Percentiles rank a stretch among this genome's conserved stretches.
Evolutionary conservation across 2,329 filamentous ascomycete genomes (phyloP).

Genomic region (Penicillium sp.): DNA sequence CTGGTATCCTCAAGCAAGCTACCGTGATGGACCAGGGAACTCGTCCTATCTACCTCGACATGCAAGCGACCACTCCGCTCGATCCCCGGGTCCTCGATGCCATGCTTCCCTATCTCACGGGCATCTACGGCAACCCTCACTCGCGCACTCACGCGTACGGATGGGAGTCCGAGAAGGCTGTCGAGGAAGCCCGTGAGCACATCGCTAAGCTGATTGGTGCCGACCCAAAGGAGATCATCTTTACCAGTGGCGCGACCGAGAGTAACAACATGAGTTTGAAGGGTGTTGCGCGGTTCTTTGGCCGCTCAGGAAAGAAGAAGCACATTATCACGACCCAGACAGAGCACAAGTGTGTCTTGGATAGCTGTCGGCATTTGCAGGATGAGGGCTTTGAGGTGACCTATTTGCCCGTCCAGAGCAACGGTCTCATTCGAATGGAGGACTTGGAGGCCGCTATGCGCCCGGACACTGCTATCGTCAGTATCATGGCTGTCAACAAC

Average conservation of each 20-base stretch:
- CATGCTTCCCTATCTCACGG: constrained; percentile 94
- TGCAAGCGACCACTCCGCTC: constrained; percentile 95
- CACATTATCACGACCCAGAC: constrained; percentile 98
- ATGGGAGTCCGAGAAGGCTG: constrained; percentile 95
- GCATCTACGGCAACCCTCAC: constrained; percentile 94
- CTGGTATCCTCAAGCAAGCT: constrained; percentile 83
- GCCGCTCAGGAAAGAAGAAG: constrained; percentile 91
- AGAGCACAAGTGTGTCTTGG: constrained; percentile 97
- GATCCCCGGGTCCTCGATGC: constrained; percentile 93
- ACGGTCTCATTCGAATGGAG: constrained; percentile 82
- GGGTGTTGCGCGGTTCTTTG: constrained; percentile 94
- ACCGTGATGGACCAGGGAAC: constrained; percentile 91
- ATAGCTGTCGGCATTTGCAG: constrained; percentile 94
- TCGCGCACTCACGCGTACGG: constrained; percentile 97
- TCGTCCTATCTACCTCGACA: constrained; percentile 94
- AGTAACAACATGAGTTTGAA: constrained; percentile 99
- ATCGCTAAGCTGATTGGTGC: constrained; percentile 88
- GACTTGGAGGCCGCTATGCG: constrained; percentile 86
- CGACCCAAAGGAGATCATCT: constrained; percentile 97
- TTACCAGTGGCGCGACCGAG: constrained; percentile 96
- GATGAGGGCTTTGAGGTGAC: constrained; percentile 96
- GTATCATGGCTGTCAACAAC: constrained; percentile 99
- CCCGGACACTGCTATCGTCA: constrained; percentile 88
- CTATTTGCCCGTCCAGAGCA: constrained; percentile 88
- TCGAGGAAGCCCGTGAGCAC: constrained; percentile 82